These are phyloP conservation scores for Colletotrichum abscissum DNA, from an alignment of 2,329 filamentous ascomycete genomes.

Conservation along the genomic window DNA sequence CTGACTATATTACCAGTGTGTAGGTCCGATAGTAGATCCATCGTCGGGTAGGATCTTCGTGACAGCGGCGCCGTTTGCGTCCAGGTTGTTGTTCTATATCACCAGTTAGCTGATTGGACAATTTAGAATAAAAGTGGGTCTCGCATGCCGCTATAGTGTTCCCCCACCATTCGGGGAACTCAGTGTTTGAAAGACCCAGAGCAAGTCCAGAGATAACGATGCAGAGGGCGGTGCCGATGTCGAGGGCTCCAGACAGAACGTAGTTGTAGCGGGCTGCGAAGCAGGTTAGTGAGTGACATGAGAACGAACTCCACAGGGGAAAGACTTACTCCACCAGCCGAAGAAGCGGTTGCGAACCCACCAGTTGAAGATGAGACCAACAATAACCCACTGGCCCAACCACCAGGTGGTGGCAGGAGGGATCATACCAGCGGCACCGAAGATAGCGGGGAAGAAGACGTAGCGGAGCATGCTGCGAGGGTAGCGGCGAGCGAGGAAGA, in stretches of 20 bases:
- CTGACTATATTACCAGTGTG: no score
- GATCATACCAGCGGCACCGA: conserved; percentile 60
- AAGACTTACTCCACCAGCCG: conserved; percentile 63
- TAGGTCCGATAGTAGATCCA: conserved; percentile 43
- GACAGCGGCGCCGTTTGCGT: conserved; percentile 42
- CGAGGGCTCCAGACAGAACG: conserved; percentile 67
- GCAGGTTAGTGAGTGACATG: no score
- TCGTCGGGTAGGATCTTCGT: conserved; percentile 42
- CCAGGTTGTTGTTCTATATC: conserved; percentile 42
- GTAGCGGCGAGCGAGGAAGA: conserved; percentile 57
- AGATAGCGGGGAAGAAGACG: conserved; percentile 64
- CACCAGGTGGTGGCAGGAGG: conserved; percentile 68
- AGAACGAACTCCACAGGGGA: no score
- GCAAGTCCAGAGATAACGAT: conserved; percentile 63
- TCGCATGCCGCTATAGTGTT: no score
- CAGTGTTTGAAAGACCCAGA: conserved; percentile 56
- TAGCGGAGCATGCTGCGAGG: conserved; percentile 59
- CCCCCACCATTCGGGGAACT: conserved; percentile 58
- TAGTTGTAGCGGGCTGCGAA: conserved; percentile 65
- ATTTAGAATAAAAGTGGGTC: no score
- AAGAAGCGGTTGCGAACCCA: conserved; percentile 59
- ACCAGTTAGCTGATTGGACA: no score
- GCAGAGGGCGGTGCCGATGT: conserved; percentile 68
- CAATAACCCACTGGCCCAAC: conserved; percentile 65
- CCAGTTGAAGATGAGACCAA: conserved; percentile 67